These are phyloP conservation scores for Penicillium fuscoglaucum DNA, from an alignment of 2,329 filamentous ascomycete species.

Conservation along the genomic window DNA sequence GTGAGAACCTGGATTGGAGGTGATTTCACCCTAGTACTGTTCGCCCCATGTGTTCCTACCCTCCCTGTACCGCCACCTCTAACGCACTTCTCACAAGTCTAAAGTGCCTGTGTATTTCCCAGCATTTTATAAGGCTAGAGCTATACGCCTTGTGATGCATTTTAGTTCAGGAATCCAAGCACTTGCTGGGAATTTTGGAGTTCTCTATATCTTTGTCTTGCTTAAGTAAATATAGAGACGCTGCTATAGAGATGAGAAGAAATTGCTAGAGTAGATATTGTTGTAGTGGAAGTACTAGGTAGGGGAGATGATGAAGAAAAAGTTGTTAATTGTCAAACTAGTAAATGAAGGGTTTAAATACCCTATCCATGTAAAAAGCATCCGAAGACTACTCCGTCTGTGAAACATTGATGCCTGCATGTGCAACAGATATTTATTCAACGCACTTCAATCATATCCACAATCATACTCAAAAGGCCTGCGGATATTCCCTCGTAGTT, in stretches of 20 bases:
- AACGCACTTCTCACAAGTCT: not conserved
- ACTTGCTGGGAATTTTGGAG: not conserved
- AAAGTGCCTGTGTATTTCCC: not conserved
- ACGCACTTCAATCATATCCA: conserved; percentile 45
- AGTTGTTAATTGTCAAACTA: no score
- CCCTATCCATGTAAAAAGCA: no score
- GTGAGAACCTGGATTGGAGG: not conserved
- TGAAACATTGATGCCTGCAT: no score
- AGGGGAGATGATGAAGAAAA: no score
- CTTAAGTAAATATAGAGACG: not conserved
- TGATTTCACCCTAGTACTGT: not conserved
- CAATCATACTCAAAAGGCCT: conserved; percentile 56
- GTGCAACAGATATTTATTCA: not conserved
- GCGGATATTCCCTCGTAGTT: conserved; percentile 62
- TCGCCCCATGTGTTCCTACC: not conserved
- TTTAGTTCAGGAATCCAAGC: no score
- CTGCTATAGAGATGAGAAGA: not conserved
- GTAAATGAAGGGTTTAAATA: no score
- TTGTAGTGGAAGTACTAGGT: no score
- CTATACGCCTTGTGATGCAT: not conserved
- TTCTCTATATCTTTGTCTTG: not conserved
- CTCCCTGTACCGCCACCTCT: no score
- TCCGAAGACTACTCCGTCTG: no score
- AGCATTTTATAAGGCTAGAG: not conserved
- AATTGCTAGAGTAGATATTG: not conserved